A percentile compares a stretch with the other conserved stretches of the same genome.
phyloP scores from a whole-genome alignment of 2,329 filamentous ascomycete genomes.

The Ceratocystis papillata region DNA sequence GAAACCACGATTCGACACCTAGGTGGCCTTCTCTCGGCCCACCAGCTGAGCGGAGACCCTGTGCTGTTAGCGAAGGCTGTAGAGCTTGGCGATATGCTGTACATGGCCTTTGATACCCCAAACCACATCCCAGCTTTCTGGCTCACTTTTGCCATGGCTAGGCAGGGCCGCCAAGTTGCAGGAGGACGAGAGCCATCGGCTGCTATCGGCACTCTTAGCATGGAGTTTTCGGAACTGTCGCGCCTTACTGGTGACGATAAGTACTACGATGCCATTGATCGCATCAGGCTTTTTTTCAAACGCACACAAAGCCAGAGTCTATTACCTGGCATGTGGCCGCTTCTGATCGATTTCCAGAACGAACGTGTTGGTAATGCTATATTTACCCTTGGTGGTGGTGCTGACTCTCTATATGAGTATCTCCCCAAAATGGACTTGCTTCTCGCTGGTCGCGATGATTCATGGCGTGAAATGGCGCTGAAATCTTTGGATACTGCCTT shows the following conservation, averaged over 20 bases:
- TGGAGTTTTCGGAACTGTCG: slow-evolving; percentile 65
- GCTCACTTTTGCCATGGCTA: slow-evolving; percentile 37
- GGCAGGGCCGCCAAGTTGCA: slow-evolving; percentile 38
- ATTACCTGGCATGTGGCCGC: slow-evolving; percentile 70
- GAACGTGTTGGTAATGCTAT: slow-evolving; percentile 32
- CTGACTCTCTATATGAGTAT: slow-evolving; percentile 51
- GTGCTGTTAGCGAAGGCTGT: slow-evolving; percentile 40
- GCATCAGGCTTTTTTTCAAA: slow-evolving; percentile 61
- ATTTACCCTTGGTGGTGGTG: slow-evolving; percentile 44
- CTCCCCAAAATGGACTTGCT: slow-evolving; percentile 53
- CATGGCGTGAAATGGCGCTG: slow-evolving; percentile 56
- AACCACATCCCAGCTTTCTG: slow-evolving; percentile 40
- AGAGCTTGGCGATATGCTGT: slow-evolving; percentile 46
- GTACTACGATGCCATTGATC: slow-evolving; percentile 63
- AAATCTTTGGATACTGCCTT: slow-evolving; percentile 48
- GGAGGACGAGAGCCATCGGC: slow-evolving; percentile 42
- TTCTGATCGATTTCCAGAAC: slow-evolving; percentile 41
- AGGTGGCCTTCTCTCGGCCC: slow-evolving; percentile 42
- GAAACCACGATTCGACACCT: slow-evolving; percentile 47
- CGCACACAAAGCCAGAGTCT: slow-evolving; percentile 55
- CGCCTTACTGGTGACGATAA: slow-evolving; percentile 61
- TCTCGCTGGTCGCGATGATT: slow-evolving; percentile 49
- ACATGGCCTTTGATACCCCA: slow-evolving; percentile 44
- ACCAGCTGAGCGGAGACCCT: slow-evolving; percentile 39
- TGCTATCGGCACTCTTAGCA: slow-evolving; percentile 51